phyloP scores from a whole-genome alignment of 352 stramenopile genomes.

The Phytophthora europaea region DNA sequence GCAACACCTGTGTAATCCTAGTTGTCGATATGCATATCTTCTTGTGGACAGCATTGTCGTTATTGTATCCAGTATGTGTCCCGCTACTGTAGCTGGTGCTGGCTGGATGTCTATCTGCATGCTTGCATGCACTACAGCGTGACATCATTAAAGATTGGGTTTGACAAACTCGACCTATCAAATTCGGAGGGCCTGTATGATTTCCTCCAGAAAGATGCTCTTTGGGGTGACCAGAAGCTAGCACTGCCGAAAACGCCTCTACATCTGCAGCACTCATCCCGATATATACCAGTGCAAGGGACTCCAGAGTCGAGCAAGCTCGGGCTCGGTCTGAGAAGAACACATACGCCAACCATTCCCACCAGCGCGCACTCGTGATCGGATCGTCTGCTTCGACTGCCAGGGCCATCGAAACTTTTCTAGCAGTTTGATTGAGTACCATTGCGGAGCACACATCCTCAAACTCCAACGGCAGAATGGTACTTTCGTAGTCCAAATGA shows the following conservation, averaged over 20 bases:
- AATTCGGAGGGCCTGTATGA: background rate
- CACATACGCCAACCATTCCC: background rate
- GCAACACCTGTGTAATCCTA: background rate
- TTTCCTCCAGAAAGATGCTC: background rate
- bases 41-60: background rate
- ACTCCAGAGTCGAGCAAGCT: background rate
- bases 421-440: background rate
- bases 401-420: background rate
- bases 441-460: background rate
- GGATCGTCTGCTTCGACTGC: background rate
- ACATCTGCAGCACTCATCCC: background rate
- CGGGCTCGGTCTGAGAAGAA: background rate
- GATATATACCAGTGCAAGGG: background rate
- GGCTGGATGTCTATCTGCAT: too few relatives aligned
- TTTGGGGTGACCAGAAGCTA: background rate
- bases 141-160: background rate
- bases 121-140: too few relatives aligned
- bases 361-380: background rate
- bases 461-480: background rate
- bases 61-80: accelerated
- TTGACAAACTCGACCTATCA: background rate
- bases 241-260: background rate
- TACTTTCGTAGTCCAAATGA: background rate
- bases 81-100: too few relatives aligned
- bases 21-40: background rate